phyloP scores from a whole-genome alignment of 2,329 filamentous ascomycete species.

The Claviceps lovelessii region DNA sequence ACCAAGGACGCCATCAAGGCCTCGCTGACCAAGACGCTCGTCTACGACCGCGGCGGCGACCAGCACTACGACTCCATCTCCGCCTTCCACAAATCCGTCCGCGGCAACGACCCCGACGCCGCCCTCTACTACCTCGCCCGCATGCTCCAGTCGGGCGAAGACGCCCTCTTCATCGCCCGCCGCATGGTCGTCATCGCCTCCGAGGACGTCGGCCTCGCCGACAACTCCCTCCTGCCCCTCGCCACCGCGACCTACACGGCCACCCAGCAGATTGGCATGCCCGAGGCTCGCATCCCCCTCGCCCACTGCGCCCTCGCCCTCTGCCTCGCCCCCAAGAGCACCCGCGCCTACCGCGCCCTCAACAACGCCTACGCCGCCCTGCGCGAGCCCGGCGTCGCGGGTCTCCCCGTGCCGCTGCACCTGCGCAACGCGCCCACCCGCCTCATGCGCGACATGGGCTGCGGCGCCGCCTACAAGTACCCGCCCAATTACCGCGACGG shows the following conservation, averaged over 20 bases:
- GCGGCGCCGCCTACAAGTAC: constrained; percentile 88
- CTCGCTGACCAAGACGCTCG: constrained; percentile 75
- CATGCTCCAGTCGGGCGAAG: constrained; percentile 91
- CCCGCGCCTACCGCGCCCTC: constrained; percentile 67
- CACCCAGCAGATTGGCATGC: constrained; percentile 85
- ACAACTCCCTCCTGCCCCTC: constrained; percentile 68
- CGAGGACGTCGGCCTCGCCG: constrained; percentile 84
- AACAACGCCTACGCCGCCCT: constrained; percentile 69
- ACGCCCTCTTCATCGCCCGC: constrained; percentile 80
- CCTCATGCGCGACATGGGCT: constrained; percentile 85
- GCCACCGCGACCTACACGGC: constrained; percentile 79
- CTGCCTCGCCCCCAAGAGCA: constrained; percentile 70
- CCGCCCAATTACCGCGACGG: constrained; percentile 82
- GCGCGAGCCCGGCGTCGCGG: constrained; percentile 68
- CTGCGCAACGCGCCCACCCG: constrained; percentile 83
- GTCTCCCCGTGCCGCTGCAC: constrained; percentile 71
- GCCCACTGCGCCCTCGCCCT: constrained; percentile 78
- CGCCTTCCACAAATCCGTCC: constrained; percentile 89
- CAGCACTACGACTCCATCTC: constrained; percentile 97
- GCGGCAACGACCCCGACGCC: constrained; percentile 74
- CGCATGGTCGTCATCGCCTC: constrained; percentile 90
- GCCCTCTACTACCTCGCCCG: constrained; percentile 87
- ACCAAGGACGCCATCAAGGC: constrained; percentile 68
- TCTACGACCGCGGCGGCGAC: constrained; percentile 89
- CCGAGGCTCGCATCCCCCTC: constrained; percentile 83